Evolutionary conservation across 1,139 yeast species (phyloP).

Genomic region (Lipomyces yarrowii): DNA sequence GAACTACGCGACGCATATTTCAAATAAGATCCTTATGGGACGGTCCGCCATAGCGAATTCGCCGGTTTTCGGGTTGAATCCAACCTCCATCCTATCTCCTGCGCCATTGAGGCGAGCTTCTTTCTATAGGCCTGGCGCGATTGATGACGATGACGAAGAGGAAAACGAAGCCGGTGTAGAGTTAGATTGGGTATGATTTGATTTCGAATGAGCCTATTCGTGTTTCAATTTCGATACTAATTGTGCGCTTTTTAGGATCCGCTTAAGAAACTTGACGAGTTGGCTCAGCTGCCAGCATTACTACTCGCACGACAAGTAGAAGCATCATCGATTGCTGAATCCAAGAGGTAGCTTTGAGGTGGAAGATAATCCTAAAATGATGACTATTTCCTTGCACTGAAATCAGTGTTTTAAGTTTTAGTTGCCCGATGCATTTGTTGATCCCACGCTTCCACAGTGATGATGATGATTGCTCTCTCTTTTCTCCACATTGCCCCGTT

Average conservation of each 20-base stretch:
- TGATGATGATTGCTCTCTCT: neutral
- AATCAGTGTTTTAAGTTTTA: neutral
- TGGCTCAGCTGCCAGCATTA: slow-evolving; percentile 34
- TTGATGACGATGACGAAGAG: slow-evolving; percentile 21
- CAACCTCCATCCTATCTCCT: slow-evolving; percentile 1
- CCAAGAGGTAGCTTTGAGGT: neutral
- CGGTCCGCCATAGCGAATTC: neutral
- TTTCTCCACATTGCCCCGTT: neutral
- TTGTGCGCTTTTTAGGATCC: slow-evolving; percentile 34
- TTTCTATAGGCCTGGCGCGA: slow-evolving; percentile 3
- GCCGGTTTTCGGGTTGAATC: neutral
- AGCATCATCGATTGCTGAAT: neutral
- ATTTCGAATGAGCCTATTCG: neutral
- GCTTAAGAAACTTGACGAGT: slow-evolving; percentile 35
- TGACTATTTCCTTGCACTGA: neutral
- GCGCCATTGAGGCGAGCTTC: slow-evolving; percentile 10
- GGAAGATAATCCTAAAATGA: neutral
- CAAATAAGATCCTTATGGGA: slow-evolving; percentile 13
- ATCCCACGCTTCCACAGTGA: neutral
- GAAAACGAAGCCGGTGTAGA: slow-evolving; percentile 6
- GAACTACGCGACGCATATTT: slow-evolving; percentile 19
- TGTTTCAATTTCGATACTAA: neutral
- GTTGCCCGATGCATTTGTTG: neutral
- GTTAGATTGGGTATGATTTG: slow-evolving; percentile 4
- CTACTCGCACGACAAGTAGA: slow-evolving; percentile 30